Evolutionary conservation across 2,329 filamentous ascomycete genomes (phyloP), one percentile per base, ranked within the genome.

Genomic region (Clonostachys rhizophaga): DNA sequence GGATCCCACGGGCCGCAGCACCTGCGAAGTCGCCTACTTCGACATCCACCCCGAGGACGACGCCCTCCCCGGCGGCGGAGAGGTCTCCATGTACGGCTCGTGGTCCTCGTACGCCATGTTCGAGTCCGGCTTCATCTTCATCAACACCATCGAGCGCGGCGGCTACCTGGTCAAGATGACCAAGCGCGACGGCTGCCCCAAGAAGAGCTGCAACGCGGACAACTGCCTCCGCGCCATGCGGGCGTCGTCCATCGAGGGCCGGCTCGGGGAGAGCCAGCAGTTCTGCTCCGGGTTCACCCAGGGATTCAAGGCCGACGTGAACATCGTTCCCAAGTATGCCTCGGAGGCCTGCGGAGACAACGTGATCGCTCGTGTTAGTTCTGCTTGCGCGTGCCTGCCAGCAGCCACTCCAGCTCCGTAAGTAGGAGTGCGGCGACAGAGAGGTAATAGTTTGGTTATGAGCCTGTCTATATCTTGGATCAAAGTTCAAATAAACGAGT

Each of bases 101-200:
- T 78, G 75, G 75, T 71, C 66, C 24, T 67, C 68, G 44, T 78
- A 75, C 50, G 70, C 71, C 2, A 69, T 60, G 51, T 78, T 77
- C 57, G 68, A 68, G 53, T 71, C 66, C 2, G 75, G 75, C 2
- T 70, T 69, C 52, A 67, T 78, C 47, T 65, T 78, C 8, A 57
- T 79, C 51, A 77, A 78, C 59, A 74, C 68, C 4, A 78, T 78
- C 48, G 75, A 78, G 60, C 61, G 74, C 6, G 75, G 75, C 44
- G 66, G 68, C 6, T 78, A 71, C 43, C 65, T 72, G 8, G 63
- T 78, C 34, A 52, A 67, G 58, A 54, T 57, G 55, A 57, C 53
- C 13, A 55, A 51, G 52, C 46, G 40, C 13, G 55, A 57, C 41
- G 39, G 45, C 16, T 57, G 54, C 52, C 48, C 49, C 34, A 56